Evolutionary conservation across 352 stramenopile genomes (phyloP), one percentile per base, ranked within the genome.

Genomic region (Globisporangium abappressorium): DNA sequence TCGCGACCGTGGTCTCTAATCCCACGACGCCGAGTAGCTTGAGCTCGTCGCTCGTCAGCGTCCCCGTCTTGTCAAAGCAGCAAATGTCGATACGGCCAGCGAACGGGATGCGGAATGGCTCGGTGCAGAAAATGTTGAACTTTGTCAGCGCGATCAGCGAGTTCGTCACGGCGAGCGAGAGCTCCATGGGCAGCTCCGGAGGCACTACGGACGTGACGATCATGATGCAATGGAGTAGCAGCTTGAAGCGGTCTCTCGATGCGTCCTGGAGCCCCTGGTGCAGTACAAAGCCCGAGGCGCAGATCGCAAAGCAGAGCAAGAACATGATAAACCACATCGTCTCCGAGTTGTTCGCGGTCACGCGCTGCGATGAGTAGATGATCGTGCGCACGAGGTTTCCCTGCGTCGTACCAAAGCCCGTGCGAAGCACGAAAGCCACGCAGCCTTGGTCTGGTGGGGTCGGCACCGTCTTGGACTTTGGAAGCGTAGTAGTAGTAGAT

Each of bases 31-130:
- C 79, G 12, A 70, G 73, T 64, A 87, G 71, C 59, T 84, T 81
- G 63, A 98, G 84, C 57, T 96, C 81, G 78, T 99, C 96, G 57
- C 82, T 97, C 0, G 96, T 98, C 15, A 98, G 78, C 8, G 96
- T 99, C 22, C 97, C 97, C 0, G 95, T 98, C 72, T 99, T 98
- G 79, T 99, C 96, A 70, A 99, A 98, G 68, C 86, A 98, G 73
- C 93, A 98, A 5, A 95, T 72, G 68, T 97, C 80, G 1, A 98
- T 81, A 47, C 92, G 87, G 24, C 95, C 96, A 34, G 94, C 95
- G 30, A 97, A 87, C 12, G 95, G 93, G 65, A 99, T 98, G 7
- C 96, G 89, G 70, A 97, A 98, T 26, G 92, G 92, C 72, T 99
- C 96, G 0, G 95, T 98, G 75, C 95, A 98, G 72, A 93, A 98